Conservation (phyloP, 2,329 filamentous ascomycete genomes). For the Ceratocystis alfenasii region DNA sequence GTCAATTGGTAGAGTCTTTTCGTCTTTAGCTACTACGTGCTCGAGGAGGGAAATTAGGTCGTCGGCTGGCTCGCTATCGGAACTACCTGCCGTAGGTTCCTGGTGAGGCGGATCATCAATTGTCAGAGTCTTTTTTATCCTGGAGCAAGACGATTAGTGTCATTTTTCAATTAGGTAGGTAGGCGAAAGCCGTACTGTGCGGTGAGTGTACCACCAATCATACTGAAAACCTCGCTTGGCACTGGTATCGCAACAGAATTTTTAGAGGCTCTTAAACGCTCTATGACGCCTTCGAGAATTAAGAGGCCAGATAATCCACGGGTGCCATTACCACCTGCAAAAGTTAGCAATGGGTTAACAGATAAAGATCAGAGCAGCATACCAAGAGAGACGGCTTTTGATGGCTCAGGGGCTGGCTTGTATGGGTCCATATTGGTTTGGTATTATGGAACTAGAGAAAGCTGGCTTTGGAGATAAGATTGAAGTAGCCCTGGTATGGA, state of each 20-base stretch:
- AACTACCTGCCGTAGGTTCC: no score
- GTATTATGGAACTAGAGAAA: no score
- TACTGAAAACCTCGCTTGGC: slow-evolving; percentile 27
- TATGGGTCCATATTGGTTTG: no score
- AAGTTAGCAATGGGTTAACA: background rate
- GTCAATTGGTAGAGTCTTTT: no score
- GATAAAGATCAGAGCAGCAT: background rate
- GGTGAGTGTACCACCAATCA: slow-evolving; percentile 28
- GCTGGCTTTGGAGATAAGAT: no score
- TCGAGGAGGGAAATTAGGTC: no score
- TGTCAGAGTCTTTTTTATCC: no score
- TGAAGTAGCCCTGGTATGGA: no score
- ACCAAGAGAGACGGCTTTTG: background rate
- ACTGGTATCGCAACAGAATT: slow-evolving; percentile 22
- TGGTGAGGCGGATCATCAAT: no score
- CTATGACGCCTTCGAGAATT: slow-evolving; percentile 26
- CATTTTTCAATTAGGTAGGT: background rate
- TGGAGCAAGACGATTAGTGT: background rate
- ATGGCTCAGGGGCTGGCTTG: background rate
- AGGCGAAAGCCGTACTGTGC: slow-evolving; percentile 24
- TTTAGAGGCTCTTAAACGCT: slow-evolving; percentile 22
- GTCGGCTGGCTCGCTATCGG: no score
- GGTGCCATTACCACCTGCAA: slow-evolving; percentile 25
- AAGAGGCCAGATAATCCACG: slow-evolving; percentile 26
- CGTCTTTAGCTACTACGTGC: no score